Evolutionary conservation across 192 early-diverging fungal genomes (phyloP), one percentile per base, ranked within the genome.

Genomic region (Backusella parvicylindrica): DNA sequence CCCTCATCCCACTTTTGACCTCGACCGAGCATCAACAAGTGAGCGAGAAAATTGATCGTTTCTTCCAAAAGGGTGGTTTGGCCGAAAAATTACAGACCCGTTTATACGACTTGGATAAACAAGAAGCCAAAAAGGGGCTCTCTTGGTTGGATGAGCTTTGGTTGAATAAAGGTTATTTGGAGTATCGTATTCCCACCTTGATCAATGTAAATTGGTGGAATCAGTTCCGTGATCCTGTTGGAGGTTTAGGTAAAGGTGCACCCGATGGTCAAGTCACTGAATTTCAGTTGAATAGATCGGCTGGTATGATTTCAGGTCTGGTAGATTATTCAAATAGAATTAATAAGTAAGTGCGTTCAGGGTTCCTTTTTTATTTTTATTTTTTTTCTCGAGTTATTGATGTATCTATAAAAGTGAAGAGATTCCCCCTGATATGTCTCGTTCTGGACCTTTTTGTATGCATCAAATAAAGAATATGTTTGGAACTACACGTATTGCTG

Each of bases 141-240:
- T 95, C 90, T 41, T 98, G 97, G 97, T 85, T 98, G 70, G 97
- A 98, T 75, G 84, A 91, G 9, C 89, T 96, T 36, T 94, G 90
- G 94, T 84, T 95, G 16, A 83, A 87, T 71, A 90, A 92, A 73
- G 94, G 92, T 16, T 96, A 96, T 72, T 87, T 95, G 35, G 91
- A 93, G 60, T 97, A 93, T 89, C 85, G 97, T 30, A 94, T 93
- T 35, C 89, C 92, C 8, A 87, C 89, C 18, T 85, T 96, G 76
- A 89, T 97, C 79, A 95, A 97, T 76, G 91, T 93, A 64, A 97
- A 95, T 82, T 98, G 95, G 95, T 96, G 90, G 85, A 89, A 91
- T 26, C 77, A 89, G 63, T 81, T 93, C 67, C 79, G 85, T 35
- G 92, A 95, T 76, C 87, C 86, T 49, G 81, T 83, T 5, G 75